Evolutionary conservation across 2,329 filamentous ascomycete species (phyloP).

Genomic region (Botrytis fragariae): DNA sequence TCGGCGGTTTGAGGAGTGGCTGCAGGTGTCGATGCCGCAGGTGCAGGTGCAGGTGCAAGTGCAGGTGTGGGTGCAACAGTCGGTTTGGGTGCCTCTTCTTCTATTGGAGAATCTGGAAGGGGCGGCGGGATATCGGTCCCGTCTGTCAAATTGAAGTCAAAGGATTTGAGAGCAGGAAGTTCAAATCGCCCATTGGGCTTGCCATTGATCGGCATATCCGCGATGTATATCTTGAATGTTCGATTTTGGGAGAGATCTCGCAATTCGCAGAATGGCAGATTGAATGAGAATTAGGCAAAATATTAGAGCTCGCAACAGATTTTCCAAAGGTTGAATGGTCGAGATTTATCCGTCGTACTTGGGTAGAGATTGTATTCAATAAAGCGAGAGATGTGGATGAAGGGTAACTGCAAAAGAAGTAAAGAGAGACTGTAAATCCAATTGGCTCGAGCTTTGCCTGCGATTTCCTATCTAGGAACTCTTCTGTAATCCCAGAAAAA

Average conservation of each 20-base stretch:
- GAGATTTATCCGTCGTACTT: not conserved
- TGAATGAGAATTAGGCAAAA: not conserved
- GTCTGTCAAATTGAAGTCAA: constrained; percentile 39
- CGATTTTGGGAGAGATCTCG: not conserved
- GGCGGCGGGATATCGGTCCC: constrained; percentile 40
- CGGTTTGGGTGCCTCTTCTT: constrained; percentile 29
- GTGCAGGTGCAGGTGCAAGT: constrained; percentile 17
- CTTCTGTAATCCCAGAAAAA: not conserved
- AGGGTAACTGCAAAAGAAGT: not conserved
- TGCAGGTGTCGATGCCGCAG: constrained; percentile 7
- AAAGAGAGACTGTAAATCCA: not conserved
- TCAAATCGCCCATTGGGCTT: constrained; percentile 37
- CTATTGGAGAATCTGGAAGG: constrained; percentile 37
- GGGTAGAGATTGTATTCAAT: not conserved
- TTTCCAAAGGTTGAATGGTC: not conserved
- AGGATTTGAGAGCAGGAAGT: constrained; percentile 36
- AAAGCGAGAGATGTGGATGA: not conserved
- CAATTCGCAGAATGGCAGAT: not conserved
- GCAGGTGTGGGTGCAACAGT: constrained; percentile 18
- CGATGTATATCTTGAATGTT: not conserved
- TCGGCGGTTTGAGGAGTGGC: not conserved
- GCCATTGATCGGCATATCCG: constrained; percentile 32
- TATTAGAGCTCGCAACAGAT: not conserved
- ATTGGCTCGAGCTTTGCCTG: constrained; percentile 19
- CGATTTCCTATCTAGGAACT: constrained; percentile 15